phyloP scores from a whole-genome alignment of 202 grass and related monocot genomes.

The Saccharum hybrid region DNA sequence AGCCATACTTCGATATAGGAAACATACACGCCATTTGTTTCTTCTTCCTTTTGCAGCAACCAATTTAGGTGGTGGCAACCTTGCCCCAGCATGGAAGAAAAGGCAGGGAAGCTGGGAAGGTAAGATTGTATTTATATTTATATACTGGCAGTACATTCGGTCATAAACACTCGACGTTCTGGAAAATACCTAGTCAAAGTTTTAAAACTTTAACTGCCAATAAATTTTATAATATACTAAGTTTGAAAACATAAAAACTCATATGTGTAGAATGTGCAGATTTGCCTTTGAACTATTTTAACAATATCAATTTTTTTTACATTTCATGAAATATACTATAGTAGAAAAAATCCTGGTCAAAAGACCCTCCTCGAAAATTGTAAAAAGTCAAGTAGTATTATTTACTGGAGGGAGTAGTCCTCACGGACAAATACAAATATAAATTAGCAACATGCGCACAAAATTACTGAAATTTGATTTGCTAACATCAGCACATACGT shows the following conservation, averaged over 20 bases:
- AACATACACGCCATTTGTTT: constrained; percentile 36
- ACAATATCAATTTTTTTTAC: neutral
- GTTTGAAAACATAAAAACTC: neutral
- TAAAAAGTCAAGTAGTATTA: neutral
- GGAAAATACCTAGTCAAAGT: neutral
- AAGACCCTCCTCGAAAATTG: neutral
- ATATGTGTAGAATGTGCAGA: neutral
- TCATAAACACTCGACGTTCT: neutral
- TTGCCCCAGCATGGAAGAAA: constrained; percentile 31
- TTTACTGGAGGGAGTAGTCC: neutral
- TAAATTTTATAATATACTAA: neutral
- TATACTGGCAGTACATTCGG: neutral
- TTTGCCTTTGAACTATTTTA: neutral
- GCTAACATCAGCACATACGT: neutral
- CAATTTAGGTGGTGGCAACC: constrained; percentile 40
- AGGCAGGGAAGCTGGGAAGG: neutral
- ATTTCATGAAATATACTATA: neutral
- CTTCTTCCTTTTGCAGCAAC: constrained; percentile 39
- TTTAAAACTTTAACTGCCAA: neutral
- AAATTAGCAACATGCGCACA: neutral
- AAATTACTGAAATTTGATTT: neutral
- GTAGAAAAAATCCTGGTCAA: neutral
- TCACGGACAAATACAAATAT: neutral
- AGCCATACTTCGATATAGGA: constrained; percentile 27
- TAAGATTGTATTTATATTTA: neutral